phyloP scores from a whole-genome alignment of 2,329 filamentous ascomycete genomes.

The Penicillium hesseltinei region DNA sequence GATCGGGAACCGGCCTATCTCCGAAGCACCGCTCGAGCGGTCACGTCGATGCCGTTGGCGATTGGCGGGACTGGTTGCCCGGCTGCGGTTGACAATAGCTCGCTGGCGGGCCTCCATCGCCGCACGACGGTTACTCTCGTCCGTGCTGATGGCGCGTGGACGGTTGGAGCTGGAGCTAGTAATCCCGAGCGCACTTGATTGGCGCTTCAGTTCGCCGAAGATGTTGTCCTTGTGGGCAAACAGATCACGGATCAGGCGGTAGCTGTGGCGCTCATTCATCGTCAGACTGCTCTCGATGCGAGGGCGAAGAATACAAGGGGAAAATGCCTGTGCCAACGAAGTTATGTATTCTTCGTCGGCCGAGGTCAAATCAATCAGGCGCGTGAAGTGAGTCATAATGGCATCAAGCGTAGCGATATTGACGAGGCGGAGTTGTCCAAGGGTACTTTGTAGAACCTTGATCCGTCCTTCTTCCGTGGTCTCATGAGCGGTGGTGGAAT shows the following conservation, averaged over 20 bases:
- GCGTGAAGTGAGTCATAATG: slow-evolving; percentile 96
- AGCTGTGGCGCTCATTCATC: slow-evolving; percentile 91
- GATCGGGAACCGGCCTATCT: slow-evolving; percentile 85
- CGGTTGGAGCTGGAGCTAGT: slow-evolving; percentile 58
- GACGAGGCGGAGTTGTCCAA: slow-evolving; percentile 88
- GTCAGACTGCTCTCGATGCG: slow-evolving; percentile 84
- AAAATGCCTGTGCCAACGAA: slow-evolving; percentile 69
- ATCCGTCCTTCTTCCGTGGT: slow-evolving; percentile 75
- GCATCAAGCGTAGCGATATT: slow-evolving; percentile 99
- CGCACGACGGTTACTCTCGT: slow-evolving; percentile 91
- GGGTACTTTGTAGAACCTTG: slow-evolving; percentile 89
- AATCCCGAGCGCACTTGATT: slow-evolving; percentile 40
- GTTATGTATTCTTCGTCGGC: slow-evolving; percentile 84
- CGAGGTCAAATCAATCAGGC: slow-evolving; percentile 92
- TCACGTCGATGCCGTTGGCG: slow-evolving; percentile 68
- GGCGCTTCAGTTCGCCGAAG: slow-evolving; percentile 90
- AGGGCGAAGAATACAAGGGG: slow-evolving; percentile 84
- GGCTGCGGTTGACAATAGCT: slow-evolving; percentile 68
- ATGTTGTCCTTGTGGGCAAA: slow-evolving; percentile 93
- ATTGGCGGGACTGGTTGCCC: slow-evolving; percentile 67
- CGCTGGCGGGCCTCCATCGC: slow-evolving; percentile 92
- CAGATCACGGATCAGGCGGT: slow-evolving; percentile 85
- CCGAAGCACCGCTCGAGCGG: slow-evolving; percentile 65
- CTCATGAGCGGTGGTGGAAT: slow-evolving; percentile 76
- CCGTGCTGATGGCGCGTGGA: slow-evolving; percentile 84